A percentile compares a stretch with the other conserved stretches of the same genome.
These are phyloP conservation scores for Sporisorium graminicola DNA, from an alignment of 1,284 basidiomycete species.

Conservation along the genomic window DNA sequence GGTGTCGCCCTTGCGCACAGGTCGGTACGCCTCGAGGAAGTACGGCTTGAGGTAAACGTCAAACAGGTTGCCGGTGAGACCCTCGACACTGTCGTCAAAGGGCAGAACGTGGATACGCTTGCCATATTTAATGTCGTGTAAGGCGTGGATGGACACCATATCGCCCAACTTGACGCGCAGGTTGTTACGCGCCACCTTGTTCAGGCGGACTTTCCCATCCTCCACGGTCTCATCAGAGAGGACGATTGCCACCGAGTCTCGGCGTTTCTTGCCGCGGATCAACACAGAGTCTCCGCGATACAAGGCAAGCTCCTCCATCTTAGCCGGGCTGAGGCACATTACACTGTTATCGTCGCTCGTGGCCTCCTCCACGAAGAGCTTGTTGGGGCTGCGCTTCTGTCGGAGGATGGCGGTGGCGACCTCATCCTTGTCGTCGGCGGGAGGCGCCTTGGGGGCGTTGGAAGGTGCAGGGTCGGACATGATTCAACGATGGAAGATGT, in stretches of 20 bases:
- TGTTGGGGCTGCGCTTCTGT: conserved; percentile 65
- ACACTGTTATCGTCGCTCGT: conserved; percentile 75
- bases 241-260: conserved; percentile 90
- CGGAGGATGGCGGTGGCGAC: conserved; percentile 67
- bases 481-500: conserved; percentile 8
- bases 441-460: conserved; percentile 32
- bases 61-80: conserved; percentile 95
- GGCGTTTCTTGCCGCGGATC: conserved; percentile 85
- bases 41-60: conserved; percentile 99
- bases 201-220: conserved; percentile 96
- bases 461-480: conserved; percentile 54
- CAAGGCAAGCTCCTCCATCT: conserved; percentile 93
- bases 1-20: conserved; percentile 94
- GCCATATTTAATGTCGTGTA: conserved; percentile 98
- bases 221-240: conserved; percentile 95
- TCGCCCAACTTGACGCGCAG: conserved; percentile 97
- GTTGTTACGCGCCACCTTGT: conserved; percentile 98
- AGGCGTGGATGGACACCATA: conserved; percentile 93
- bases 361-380: conserved; percentile 69
- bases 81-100: conserved; percentile 98
- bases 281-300: conserved; percentile 87
- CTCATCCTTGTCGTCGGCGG: conserved; percentile 61
- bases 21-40: conserved; percentile 98
- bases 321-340: conserved; percentile 84
- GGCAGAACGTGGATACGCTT: conserved; percentile 97